phyloP scores from a whole-genome alignment of 306 rosid species.

The Cicer arietinum region DNA sequence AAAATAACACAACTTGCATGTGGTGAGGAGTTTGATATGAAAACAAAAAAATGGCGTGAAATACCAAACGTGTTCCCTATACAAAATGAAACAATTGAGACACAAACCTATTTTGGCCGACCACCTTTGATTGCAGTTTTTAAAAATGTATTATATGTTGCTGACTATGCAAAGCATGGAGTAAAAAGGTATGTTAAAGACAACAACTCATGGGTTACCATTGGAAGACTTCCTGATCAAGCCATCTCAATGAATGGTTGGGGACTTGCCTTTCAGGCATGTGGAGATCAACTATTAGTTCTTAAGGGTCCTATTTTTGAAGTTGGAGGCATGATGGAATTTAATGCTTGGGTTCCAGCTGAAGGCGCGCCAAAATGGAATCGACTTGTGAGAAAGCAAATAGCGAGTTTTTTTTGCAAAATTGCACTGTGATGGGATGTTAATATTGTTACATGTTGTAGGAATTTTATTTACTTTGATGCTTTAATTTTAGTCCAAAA shows the following conservation, averaged over 20 bases:
- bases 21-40: slow-evolving; percentile 72
- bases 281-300: slow-evolving; percentile 66
- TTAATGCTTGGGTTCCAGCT: slow-evolving; percentile 67
- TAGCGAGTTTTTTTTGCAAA: slow-evolving; percentile 65
- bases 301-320: slow-evolving; percentile 56
- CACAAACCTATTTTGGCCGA: slow-evolving; percentile 50
- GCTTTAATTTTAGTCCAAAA: too few species aligned
- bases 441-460: slow-evolving; percentile 36
- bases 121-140: slow-evolving; percentile 90
- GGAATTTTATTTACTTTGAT: neutral
- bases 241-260: slow-evolving; percentile 60
- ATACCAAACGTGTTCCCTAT: slow-evolving; percentile 68
- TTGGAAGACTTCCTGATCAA: slow-evolving; percentile 68
- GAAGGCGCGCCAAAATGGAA: slow-evolving; percentile 63
- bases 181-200: slow-evolving; percentile 61
- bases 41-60: slow-evolving; percentile 63
- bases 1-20: slow-evolving; percentile 44
- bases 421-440: slow-evolving; percentile 87
- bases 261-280: slow-evolving; percentile 79
- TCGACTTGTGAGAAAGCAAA: slow-evolving; percentile 50
- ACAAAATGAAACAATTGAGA: slow-evolving; percentile 45
- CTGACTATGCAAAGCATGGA: slow-evolving; percentile 57
- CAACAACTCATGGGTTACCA: slow-evolving; percentile 49
- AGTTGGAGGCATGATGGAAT: slow-evolving; percentile 45
- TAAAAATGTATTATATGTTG: slow-evolving; percentile 67